phyloP scores from a whole-genome alignment of 2,329 filamentous ascomycete species.

The Apiospora arundinis region DNA sequence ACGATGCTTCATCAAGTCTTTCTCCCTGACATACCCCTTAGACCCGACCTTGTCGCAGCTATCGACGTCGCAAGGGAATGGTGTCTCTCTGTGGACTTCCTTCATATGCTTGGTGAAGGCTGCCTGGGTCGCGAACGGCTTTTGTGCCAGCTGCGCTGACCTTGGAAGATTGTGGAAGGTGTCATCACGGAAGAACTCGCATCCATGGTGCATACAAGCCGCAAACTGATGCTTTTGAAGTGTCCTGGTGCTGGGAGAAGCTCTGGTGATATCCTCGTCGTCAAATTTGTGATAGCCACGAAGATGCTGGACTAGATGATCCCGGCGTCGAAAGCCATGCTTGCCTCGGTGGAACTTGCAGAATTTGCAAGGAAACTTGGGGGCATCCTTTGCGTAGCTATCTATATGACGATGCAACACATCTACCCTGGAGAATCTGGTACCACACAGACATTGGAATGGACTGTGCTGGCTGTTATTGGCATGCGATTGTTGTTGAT shows the following conservation, averaged over 20 bases:
- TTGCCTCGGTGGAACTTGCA: constrained; percentile 42
- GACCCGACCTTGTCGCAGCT: constrained; percentile 36
- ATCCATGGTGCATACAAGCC: background rate
- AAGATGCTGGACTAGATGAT: constrained; percentile 47
- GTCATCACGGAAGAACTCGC: background rate
- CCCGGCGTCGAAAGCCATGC: constrained; percentile 43
- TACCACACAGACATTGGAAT: constrained; percentile 34
- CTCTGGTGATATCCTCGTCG: constrained; percentile 22
- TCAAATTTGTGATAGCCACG: constrained; percentile 44
- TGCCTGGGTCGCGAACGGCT: constrained; percentile 30
- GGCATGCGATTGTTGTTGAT: constrained; percentile 22
- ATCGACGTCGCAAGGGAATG: constrained; percentile 39
- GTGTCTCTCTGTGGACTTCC: constrained; percentile 41
- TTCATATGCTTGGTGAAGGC: constrained; percentile 45
- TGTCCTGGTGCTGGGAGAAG: constrained; percentile 23
- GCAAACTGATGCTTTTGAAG: background rate
- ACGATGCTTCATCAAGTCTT: constrained; percentile 36
- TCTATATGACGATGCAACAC: constrained; percentile 36
- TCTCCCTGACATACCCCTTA: constrained; percentile 34
- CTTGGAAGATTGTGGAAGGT: background rate
- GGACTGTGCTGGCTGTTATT: constrained; percentile 27
- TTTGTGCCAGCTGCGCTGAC: background rate
- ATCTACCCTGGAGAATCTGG: constrained; percentile 36
- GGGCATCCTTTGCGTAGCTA: constrained; percentile 26
- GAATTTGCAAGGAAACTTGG: constrained; percentile 37